Evolutionary conservation across 768 basidiomycete genomes (phyloP).

Genomic region (Solioccasus polychromus): DNA sequence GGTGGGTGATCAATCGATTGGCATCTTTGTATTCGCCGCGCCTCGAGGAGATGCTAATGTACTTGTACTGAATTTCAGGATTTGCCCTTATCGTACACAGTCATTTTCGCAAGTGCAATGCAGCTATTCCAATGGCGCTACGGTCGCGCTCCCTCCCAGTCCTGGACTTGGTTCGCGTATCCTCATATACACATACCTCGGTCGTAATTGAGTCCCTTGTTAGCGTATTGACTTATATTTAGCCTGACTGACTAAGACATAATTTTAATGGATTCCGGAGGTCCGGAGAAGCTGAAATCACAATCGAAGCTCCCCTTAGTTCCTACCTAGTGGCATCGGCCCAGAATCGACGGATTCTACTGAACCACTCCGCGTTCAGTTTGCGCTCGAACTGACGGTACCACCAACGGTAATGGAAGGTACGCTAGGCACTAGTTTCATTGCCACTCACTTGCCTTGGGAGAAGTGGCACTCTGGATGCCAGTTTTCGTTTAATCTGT

Average conservation of each 20-base stretch:
- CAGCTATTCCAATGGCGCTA: not conserved
- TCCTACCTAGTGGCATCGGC: conserved; percentile 5
- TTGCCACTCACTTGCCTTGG: conserved; percentile 20
- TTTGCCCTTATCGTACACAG: conserved; percentile 15
- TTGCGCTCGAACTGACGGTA: conserved; percentile 29
- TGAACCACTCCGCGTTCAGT: conserved; percentile 29
- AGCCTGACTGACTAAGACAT: not conserved
- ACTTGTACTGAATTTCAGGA: too few species aligned
- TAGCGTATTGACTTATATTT: conserved; percentile 1
- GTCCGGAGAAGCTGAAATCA: too few species aligned
- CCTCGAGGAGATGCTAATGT: too few species aligned
- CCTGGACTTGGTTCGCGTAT: conserved; percentile 8
- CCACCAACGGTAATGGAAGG: conserved; percentile 33
- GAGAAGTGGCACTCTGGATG: conserved; percentile 34
- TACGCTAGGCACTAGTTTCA: conserved; percentile 8
- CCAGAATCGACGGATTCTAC: conserved; percentile 23
- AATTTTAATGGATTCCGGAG: not conserved
- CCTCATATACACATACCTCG: conserved; percentile 5
- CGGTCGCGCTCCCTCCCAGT: not conserved
- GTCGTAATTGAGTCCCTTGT: conserved; percentile 11
- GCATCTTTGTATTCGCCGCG: too few species aligned
- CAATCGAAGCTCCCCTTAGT: not conserved
- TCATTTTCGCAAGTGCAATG: conserved; percentile 7
- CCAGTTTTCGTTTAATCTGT: conserved; percentile 35
- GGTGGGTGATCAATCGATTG: not conserved